Base-by-base conservation (phyloP, 345 rosid species). In the Ceriops decandra region DNA sequence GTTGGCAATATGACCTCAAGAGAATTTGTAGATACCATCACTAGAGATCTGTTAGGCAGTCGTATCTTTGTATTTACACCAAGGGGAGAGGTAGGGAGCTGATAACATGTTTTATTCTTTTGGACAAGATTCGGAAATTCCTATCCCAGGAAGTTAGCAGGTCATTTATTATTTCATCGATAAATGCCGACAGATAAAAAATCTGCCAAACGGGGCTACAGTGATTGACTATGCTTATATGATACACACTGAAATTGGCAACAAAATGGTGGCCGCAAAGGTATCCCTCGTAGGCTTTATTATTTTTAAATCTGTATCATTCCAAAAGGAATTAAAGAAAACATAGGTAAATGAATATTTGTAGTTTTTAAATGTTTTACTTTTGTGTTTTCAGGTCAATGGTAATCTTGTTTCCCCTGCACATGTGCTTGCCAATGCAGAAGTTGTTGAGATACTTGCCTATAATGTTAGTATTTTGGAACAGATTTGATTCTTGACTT, bases 1-100 rank as follows among this genome's bases (percentile, higher is more conserved):
- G 99, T 95, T 59, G 99, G 99, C 78, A 95, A 91, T 81, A 95
- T 95, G 99, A 91, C 86, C 85, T 95, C 99, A 57, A 90, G 99
- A 72, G 99, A 95, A 82, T 95, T 95, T 86, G 99, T 95, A 35
- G 99, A 95, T 73, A 89, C 92, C 53, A 63, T 95, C 57, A 95
- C 99, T 11, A 82, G 89, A 79, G 99, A 95, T 83, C 90, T 95
- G 61, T 67, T 95, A 67, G 96, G 99, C 69, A 95, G 99, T 63
- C 85, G 99, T 30, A 87, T 95, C 76, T 95, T 95, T 75, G 99
- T 91, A 60, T 95, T 95, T 76, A 85, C 76, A 9, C 76, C 80
- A 8, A 76, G 68, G 66, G 80, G 80, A 62, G 80, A 76, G 80
- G 80, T 71, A 67, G 57, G 46, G 22, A 33, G 33, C 5, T 7